Evolutionary conservation across 1,139 yeast species (phyloP).

Genomic region (Suhomyces bolitotheri): DNA sequence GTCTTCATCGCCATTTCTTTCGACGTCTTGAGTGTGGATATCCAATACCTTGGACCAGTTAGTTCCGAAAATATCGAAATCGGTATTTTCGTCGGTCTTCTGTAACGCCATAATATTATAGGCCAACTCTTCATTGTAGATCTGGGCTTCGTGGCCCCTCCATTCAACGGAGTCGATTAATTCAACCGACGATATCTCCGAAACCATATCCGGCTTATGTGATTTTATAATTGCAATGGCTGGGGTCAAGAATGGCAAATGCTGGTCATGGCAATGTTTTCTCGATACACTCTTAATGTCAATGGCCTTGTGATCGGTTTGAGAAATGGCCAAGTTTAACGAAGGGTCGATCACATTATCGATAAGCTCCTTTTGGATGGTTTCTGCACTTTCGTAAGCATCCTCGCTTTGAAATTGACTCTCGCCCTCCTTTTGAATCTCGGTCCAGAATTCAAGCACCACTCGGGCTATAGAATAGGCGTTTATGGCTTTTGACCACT

Average conservation of each 20-base stretch:
- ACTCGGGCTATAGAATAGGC: slow-evolving; percentile 64
- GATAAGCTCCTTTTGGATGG: slow-evolving; percentile 55
- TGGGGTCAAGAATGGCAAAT: slow-evolving; percentile 36
- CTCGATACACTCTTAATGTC: slow-evolving; percentile 53
- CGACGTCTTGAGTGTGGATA: slow-evolving; percentile 22
- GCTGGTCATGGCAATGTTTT: slow-evolving; percentile 37
- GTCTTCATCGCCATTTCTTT: slow-evolving; percentile 42
- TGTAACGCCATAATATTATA: slow-evolving; percentile 49
- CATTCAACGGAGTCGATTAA: slow-evolving; percentile 52
- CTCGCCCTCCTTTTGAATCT: slow-evolving; percentile 8
- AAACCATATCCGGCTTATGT: slow-evolving; percentile 44
- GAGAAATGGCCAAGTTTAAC: slow-evolving; percentile 57
- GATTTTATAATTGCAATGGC: slow-evolving; percentile 40
- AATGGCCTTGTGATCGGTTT: slow-evolving; percentile 30
- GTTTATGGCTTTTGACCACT: slow-evolving; percentile 55
- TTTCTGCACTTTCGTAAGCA: slow-evolving; percentile 31
- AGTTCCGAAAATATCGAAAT: slow-evolving; percentile 31
- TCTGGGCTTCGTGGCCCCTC: slow-evolving; percentile 71
- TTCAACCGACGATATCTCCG: slow-evolving; percentile 31
- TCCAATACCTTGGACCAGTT: slow-evolving; percentile 44
- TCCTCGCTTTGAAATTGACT: slow-evolving; percentile 3
- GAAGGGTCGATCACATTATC: slow-evolving; percentile 70
- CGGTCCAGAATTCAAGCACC: slow-evolving; percentile 48
- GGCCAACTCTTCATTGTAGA: slow-evolving; percentile 74
- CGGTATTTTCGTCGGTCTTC: slow-evolving; percentile 25